A percentile compares a stretch with the other conserved stretches of the same genome.
Conservation (phyloP, 2,329 filamentous ascomycete genomes). For the Cladosporium phlei region DNA sequence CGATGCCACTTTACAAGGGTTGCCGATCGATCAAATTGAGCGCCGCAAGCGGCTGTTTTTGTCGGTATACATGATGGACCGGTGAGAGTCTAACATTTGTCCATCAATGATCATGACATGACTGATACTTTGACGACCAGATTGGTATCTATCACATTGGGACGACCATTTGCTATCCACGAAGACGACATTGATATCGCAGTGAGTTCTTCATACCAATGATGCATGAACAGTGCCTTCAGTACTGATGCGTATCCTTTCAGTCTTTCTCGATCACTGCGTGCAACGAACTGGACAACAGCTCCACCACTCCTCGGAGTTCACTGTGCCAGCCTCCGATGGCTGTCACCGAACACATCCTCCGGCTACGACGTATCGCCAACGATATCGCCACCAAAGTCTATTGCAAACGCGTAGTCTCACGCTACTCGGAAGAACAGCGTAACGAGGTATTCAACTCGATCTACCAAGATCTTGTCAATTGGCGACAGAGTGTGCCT, state of each 20-base stretch:
- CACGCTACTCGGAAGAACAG: constrained; percentile 17
- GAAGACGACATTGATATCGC: constrained; percentile 44
- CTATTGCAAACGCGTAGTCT: constrained; percentile 23
- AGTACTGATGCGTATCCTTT: neutral
- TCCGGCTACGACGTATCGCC: constrained; percentile 39
- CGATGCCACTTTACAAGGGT: constrained; percentile 16
- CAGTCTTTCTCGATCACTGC: neutral
- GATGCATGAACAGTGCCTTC: neutral
- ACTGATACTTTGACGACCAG: no score
- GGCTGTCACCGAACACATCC: constrained; percentile 39
- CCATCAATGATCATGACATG: no score
- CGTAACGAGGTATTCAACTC: constrained; percentile 25
- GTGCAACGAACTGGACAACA: neutral
- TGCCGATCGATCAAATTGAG: constrained; percentile 28
- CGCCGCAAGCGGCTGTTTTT: constrained; percentile 44
- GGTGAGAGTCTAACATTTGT: no score
- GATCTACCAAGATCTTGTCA: constrained; percentile 40
- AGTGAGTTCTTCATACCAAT: neutral
- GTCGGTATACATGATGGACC: constrained; percentile 49
- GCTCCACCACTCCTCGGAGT: neutral
- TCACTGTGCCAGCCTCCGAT: constrained; percentile 3
- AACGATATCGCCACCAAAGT: constrained; percentile 39
- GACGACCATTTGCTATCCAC: constrained; percentile 43
- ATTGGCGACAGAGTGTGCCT: constrained; percentile 37
- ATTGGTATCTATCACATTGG: constrained; percentile 43